phyloP scores from a whole-genome alignment of 2,329 filamentous ascomycete species.

The Xylariomycetidae sp. region DNA sequence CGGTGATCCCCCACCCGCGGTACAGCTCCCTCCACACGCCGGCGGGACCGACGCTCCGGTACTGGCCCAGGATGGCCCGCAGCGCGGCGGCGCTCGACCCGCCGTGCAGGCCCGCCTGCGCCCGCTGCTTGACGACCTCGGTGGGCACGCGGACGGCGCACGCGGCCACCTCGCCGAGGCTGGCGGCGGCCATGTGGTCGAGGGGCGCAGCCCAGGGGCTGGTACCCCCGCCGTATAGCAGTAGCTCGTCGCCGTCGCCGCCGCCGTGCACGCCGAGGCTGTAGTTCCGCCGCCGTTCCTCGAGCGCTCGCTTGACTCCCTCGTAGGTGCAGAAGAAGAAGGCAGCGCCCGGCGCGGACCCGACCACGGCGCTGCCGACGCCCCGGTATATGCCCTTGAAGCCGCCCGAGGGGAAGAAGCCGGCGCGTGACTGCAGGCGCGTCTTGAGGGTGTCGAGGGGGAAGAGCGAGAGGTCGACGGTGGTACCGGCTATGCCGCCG shows the following conservation, averaged over 20 bases:
- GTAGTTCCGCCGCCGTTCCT: conserved; percentile 9
- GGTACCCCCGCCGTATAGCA: no score
- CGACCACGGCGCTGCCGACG: conserved; percentile 82
- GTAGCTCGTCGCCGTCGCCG: conserved; percentile 21
- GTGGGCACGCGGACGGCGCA: conserved; percentile 91
- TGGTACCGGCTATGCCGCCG: conserved; percentile 87
- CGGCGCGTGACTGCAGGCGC: conserved; percentile 76
- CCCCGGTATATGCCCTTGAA: conserved; percentile 91
- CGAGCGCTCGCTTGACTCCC: conserved; percentile 56
- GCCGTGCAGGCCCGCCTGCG: conserved; percentile 80
- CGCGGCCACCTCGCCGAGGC: conserved; percentile 82
- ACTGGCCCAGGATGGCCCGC: conserved; percentile 59
- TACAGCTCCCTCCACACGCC: conserved; percentile 82
- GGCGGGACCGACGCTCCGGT: conserved; percentile 36
- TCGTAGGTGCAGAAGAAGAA: conserved; percentile 98
- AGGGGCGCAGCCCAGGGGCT: conserved; percentile 28
- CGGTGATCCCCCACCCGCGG: conserved; percentile 85
- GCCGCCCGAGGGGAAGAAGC: conserved; percentile 79
- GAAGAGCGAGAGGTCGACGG: conserved; percentile 93
- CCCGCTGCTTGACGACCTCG: conserved; percentile 94
- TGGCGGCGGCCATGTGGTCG: conserved; percentile 80
- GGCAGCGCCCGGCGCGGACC: conserved; percentile 87
- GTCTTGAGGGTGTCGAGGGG: conserved; percentile 99
- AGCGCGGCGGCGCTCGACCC: conserved; percentile 65
- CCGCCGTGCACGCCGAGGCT: conserved; percentile 22